These are phyloP conservation scores for Aspergillaceae sp. DNA, from an alignment of 2,329 filamentous ascomycete species.

Conservation along the genomic window DNA sequence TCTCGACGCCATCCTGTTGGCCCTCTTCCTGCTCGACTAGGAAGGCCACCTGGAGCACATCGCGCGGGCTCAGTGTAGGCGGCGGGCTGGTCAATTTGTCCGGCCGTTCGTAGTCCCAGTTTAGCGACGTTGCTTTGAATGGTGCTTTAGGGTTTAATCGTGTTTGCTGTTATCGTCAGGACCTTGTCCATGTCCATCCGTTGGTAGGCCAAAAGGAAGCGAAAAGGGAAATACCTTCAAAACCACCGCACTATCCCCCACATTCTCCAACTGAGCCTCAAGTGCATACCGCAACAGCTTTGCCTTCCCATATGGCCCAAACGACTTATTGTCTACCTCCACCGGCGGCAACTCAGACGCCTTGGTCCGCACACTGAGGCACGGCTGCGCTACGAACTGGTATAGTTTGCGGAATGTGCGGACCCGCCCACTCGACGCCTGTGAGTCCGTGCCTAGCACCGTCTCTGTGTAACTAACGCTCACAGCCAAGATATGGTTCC, in stretches of 20 bases:
- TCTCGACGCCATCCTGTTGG: constrained; percentile 43
- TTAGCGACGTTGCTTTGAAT: constrained; percentile 47
- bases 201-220: too few species aligned
- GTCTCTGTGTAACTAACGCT: constrained; percentile 93
- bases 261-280: constrained; percentile 93
- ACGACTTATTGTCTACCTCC: constrained; percentile 37
- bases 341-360: constrained; percentile 54
- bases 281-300: constrained; percentile 56
- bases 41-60: constrained; percentile 58
- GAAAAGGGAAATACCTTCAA: constrained; percentile 49
- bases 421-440: constrained; percentile 52
- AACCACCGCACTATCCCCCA: constrained; percentile 72
- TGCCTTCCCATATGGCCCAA: constrained; percentile 37
- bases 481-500: constrained; percentile 84
- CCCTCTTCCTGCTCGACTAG: constrained; percentile 48
- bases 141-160: constrained; percentile 43
- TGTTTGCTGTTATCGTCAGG: constrained; percentile 30
- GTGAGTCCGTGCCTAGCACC: constrained; percentile 39
- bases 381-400: constrained; percentile 88
- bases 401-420: constrained; percentile 91
- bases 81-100: constrained; percentile 23
- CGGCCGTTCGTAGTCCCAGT: constrained; percentile 42
- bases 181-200: constrained; percentile 3
- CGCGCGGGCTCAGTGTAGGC: constrained; percentile 50
- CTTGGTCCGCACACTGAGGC: constrained; percentile 85